A percentile compares a stretch with the other conserved stretches of the same genome.
These are phyloP conservation scores for Juncus effusus DNA, from an alignment of 176 grass and related monocot species.

Conservation along the genomic window DNA sequence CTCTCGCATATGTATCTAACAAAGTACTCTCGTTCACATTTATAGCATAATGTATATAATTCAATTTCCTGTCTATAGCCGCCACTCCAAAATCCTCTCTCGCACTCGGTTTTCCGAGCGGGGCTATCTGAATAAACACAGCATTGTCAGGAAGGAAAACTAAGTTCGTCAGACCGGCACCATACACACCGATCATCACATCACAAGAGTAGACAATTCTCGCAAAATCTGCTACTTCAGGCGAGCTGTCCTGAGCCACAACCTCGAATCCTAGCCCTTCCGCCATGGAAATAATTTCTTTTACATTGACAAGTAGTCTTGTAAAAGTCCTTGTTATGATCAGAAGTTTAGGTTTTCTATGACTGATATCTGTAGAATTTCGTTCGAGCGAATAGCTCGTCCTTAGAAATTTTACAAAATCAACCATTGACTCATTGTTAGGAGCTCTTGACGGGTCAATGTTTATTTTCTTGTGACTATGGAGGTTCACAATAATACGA, in stretches of 20 bases:
- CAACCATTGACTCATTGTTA: slow-evolving; percentile 36
- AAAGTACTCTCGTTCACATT: slow-evolving; percentile 50
- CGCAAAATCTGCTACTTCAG: slow-evolving; percentile 32
- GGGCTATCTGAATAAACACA: slow-evolving; percentile 64
- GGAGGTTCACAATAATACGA: slow-evolving; percentile 32
- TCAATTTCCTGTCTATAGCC: slow-evolving; percentile 35
- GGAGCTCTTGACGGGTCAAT: slow-evolving; percentile 27
- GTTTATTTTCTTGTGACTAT: slow-evolving; percentile 50
- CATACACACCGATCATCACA: slow-evolving; percentile 64
- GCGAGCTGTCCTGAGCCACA: slow-evolving; percentile 21
- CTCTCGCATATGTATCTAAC: slow-evolving; percentile 39
- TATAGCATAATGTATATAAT: slow-evolving; percentile 56
- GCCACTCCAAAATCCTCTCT: slow-evolving; percentile 40
- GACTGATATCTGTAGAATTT: neutral
- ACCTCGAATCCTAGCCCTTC: slow-evolving; percentile 46
- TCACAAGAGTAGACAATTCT: slow-evolving; percentile 48
- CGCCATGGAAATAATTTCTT: slow-evolving; percentile 31
- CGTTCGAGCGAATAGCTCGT: slow-evolving; percentile 35
- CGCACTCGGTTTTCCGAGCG: slow-evolving; percentile 53
- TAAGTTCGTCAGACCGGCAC: slow-evolving; percentile 57
- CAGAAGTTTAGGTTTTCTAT: slow-evolving; percentile 42
- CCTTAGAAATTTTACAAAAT: slow-evolving; percentile 48
- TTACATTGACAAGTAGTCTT: slow-evolving; percentile 37
- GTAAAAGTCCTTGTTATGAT: slow-evolving; percentile 37
- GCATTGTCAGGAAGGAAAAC: slow-evolving; percentile 47